Base-by-base conservation (phyloP, 83 land plant species). In the Larix sibirica region DNA sequence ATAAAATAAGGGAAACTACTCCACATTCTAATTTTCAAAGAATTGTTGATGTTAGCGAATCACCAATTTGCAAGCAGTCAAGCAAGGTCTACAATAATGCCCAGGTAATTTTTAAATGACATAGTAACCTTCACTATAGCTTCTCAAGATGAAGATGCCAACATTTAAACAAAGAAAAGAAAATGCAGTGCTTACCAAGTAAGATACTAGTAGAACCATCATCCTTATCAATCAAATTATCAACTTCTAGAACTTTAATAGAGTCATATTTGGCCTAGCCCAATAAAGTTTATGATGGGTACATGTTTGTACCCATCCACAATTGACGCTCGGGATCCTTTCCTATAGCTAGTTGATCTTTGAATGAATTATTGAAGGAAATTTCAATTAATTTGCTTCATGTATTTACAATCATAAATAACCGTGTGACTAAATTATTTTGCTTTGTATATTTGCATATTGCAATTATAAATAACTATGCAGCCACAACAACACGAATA, bases 301-400 rank as follows among this genome's bases (percentile, higher is more conserved):
- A 91, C 96, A 94, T 94, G 84, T 92, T 94, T 81, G 90, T 89
- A 7, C 96, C 96, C 96, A 94, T 94, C 60, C 94, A 94, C 78
- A 94, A 85, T 0, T 93, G 87, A 13, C 93, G 83, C 0, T 93
- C 95, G 33, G 93, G 91, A 60, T 93, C 93, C 77, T 88, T 93
- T 12, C 83, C 92, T 68, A 93, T 93, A 31, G 95, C 94, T 58
- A 93, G 81, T 78, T 93, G 94, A 84, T 91, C 96, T 77, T 91
- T 90, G 92, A 1, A 50, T 50, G 13, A 50, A 50, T 50, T 50
- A 50, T 50, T 50, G 54, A 50, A 50, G 0, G 13, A 50, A 50
- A 50, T 8, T 9, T 50, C 2, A 9, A 9, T 50, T 50, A 9
- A 9, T 50, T 50, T 50, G 10, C 0, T 50, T 50, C 54, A 50